Evolutionary conservation across 2,329 filamentous ascomycete species (phyloP), one percentile per base, ranked within the genome.

Genomic region (Penicillium nordicum): DNA sequence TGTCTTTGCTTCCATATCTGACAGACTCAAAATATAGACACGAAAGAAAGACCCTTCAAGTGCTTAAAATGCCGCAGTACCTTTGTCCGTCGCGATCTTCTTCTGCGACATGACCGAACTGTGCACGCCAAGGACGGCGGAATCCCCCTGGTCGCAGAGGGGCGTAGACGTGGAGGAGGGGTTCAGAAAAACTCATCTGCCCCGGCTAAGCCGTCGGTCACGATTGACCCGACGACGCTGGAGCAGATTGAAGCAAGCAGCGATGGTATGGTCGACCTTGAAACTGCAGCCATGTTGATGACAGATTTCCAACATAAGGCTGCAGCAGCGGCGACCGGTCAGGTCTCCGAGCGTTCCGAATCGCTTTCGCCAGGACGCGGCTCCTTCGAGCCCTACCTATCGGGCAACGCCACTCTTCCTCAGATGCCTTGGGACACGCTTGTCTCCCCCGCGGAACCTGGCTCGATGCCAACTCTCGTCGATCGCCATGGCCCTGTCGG

Each of bases 91-190:
- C 90, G 94, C 77, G 94, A 99, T 79, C 84, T 99, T 61, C 87
- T 99, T 51, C 86, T 99, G 65, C 89, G 94, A 75, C 94, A 99
- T 80, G 94, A 99, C 77, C 90, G 94, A 70, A 99, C 94, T 63
- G 94, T 99, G 63, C 94, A 99, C 78, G 94, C 94, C 61, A 97
- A 97, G 79, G 94, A 99, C 79, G 93, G 93, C 67, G 93, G 94
- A 64, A 85, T 94, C 50, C 93, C 93, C 63, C 84, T 97, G 45
- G 92, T 95, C 75, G 96, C 92, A 76, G 94, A 97, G 76, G 89
- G 90, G 64, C 96, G 97, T 80, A 88, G 92, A 63, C 75, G 75
- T 49, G 75, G 75, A 66, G 72, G 75, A 55, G 71, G 70, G 59
- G 71, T 73, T 50, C 72, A 73, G 60, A 75, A 75, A 63, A 62